Percentiles rank a stretch among this genome's conserved stretches.
Conservation (phyloP, 768 basidiomycete genomes). For the Leccinum disarticulatum region DNA sequence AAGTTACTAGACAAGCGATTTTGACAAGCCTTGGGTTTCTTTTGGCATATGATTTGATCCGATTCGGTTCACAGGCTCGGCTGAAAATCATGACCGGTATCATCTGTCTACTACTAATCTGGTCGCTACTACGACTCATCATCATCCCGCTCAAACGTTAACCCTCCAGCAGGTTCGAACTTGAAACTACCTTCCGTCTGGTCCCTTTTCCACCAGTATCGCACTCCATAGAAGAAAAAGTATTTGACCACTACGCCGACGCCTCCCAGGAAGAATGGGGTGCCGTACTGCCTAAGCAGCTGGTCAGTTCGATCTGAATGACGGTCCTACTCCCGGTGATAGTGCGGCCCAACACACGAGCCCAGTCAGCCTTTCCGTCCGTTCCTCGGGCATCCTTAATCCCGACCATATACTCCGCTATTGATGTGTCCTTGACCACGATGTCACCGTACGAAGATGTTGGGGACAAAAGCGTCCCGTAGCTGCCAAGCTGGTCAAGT, state of each 20-base stretch:
- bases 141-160: constrained; percentile 48
- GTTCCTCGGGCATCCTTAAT: constrained; percentile 74
- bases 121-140: too few species aligned
- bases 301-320: constrained; percentile 69
- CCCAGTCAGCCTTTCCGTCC: constrained; percentile 60
- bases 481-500: constrained; percentile 69
- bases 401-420: constrained; percentile 55
- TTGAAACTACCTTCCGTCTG: constrained; percentile 77
- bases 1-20: constrained; percentile 28
- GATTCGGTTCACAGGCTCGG: not conserved
- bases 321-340: constrained; percentile 73
- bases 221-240: constrained; percentile 71
- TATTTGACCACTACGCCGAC: constrained; percentile 62
- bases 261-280: constrained; percentile 59
- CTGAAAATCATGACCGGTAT: too few species aligned
- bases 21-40: constrained; percentile 1
- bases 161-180: constrained; percentile 75
- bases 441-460: constrained; percentile 76
- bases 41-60: constrained; percentile 33
- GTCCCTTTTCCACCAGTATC: constrained; percentile 69
- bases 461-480: constrained; percentile 73
- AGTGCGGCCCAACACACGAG: constrained; percentile 65
- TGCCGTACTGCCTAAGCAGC: constrained; percentile 75
- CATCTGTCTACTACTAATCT: too few species aligned
- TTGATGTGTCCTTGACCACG: constrained; percentile 60